These are phyloP conservation scores for Phaeotremella fagi DNA, from an alignment of 768 basidiomycete genomes.

Conservation along the genomic window DNA sequence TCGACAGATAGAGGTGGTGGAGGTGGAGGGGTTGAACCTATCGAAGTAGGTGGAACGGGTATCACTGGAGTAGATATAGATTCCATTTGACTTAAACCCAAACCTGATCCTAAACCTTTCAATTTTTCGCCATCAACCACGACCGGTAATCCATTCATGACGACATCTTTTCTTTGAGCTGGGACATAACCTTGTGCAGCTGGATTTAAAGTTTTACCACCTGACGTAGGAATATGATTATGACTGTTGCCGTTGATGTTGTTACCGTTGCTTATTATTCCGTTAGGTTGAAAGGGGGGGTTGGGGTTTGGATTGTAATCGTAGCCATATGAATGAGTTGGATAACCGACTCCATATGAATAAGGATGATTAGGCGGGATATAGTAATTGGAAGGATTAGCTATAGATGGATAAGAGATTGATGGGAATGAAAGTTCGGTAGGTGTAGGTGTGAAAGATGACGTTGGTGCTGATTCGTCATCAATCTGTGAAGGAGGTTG, in stretches of 20 bases:
- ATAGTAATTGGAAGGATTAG: slow-evolving; percentile 11
- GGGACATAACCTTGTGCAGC: slow-evolving; percentile 30
- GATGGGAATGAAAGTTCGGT: slow-evolving; percentile 3
- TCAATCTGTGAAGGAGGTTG: background rate
- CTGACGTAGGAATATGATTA: background rate
- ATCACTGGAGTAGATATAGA: background rate
- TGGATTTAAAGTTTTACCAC: slow-evolving; percentile 28
- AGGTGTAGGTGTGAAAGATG: slow-evolving; percentile 8
- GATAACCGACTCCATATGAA: slow-evolving; percentile 28
- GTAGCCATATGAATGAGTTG: slow-evolving; percentile 12
- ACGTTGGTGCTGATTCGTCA: background rate
- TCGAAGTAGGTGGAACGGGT: background rate
- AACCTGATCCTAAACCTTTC: slow-evolving; percentile 11
- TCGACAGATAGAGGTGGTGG: background rate
- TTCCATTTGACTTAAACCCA: background rate
- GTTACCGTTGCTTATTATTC: background rate
- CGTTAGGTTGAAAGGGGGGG: slow-evolving; percentile 1
- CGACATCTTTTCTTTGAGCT: background rate
- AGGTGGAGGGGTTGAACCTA: background rate
- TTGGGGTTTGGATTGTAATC: slow-evolving; percentile 8
- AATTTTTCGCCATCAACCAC: slow-evolving; percentile 27
- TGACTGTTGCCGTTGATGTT: background rate
- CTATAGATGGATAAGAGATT: background rate
- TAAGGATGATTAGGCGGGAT: slow-evolving; percentile 36
- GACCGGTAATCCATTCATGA: background rate